Conservation (phyloP, 306 rosid species). For the Castanea mollissima region DNA sequence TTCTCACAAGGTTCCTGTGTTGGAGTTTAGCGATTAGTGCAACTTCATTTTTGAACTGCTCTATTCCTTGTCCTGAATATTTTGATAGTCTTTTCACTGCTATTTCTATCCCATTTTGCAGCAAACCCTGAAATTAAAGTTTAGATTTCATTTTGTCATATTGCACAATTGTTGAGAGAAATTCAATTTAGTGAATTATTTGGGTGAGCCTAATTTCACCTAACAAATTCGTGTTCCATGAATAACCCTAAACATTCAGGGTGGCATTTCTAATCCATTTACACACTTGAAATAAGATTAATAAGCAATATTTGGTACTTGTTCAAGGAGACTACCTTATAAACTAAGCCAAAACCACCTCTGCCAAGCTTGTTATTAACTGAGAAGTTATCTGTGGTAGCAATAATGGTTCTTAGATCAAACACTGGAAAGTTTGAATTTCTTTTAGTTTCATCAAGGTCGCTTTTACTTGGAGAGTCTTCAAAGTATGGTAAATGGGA, state of each 20-base stretch:
- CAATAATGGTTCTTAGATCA: constrained; percentile 33
- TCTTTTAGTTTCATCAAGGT: neutral
- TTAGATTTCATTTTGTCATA: neutral
- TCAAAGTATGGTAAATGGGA: neutral
- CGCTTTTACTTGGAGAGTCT: neutral
- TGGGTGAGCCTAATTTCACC: neutral
- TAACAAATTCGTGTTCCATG: no score
- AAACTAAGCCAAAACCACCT: constrained; percentile 59
- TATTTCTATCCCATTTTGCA: constrained; percentile 27
- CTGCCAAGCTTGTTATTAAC: constrained; percentile 45
- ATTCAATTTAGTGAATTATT: neutral
- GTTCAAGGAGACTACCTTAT: constrained; percentile 34
- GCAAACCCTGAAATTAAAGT: constrained; percentile 24
- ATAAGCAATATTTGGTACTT: neutral
- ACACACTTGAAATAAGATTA: no score
- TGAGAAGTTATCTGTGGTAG: constrained; percentile 50
- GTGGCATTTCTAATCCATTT: no score
- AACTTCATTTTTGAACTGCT: constrained; percentile 67
- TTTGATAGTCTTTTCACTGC: constrained; percentile 59
- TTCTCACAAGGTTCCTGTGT: constrained; percentile 65
- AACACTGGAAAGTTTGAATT: constrained; percentile 33
- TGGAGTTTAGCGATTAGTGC: constrained; percentile 61
- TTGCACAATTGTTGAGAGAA: neutral
- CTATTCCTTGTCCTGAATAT: constrained; percentile 48
- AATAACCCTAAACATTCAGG: no score